Base-by-base conservation (phyloP, 2,329 filamentous ascomycete species). In the Penicillium sp. region DNA sequence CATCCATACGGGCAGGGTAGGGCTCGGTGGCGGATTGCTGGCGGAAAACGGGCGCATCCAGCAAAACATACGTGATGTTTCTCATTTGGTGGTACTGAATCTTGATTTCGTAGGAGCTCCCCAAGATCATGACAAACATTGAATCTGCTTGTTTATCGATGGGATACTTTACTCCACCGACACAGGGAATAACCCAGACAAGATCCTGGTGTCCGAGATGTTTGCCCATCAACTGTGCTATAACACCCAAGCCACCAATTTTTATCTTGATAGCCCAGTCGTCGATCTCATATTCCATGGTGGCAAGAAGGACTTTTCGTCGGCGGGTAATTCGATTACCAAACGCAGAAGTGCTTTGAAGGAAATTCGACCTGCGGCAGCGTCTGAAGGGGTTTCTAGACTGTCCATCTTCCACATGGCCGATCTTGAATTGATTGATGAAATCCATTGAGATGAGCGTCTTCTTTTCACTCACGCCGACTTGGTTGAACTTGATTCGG, bases 211-310 rank as follows among this genome's bases (percentile, higher is more conserved):
- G 84, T 4, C 81, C 77, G 11, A 88, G 78, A 50, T 84, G 82
- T 66, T 86, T 85, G 17, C 83, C 83, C 85, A 88, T 88, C 2
- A 88, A 74, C 62, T 86, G 83, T 33, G 86, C 85, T 85, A 88
- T 88, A 58, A 88, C 85, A 69, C 86, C 86, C 5, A 88, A 76
- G 57, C 86, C 86, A 57, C 86, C 86, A 44, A 88, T 88, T 73
- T 88, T 88, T 73, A 88, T 85, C 71, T 87, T 88, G 73, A 88
- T 85, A 4, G 73, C 78, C 83, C 86, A 88, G 66, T 88, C 86
- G 53, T 86, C 83, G 57, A 88, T 88, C 58, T 88, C 84, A 70
- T 88, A 88, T 69, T 88, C 86, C 83, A 88, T 87, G 7, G 86
- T 88, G 12, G 84, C 86, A 50, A 88, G 86, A 22, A 88, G 77